These are phyloP conservation scores for Talaromyces proteolyticus DNA, from an alignment of 495 filamentous ascomycete species.

Conservation along the genomic window DNA sequence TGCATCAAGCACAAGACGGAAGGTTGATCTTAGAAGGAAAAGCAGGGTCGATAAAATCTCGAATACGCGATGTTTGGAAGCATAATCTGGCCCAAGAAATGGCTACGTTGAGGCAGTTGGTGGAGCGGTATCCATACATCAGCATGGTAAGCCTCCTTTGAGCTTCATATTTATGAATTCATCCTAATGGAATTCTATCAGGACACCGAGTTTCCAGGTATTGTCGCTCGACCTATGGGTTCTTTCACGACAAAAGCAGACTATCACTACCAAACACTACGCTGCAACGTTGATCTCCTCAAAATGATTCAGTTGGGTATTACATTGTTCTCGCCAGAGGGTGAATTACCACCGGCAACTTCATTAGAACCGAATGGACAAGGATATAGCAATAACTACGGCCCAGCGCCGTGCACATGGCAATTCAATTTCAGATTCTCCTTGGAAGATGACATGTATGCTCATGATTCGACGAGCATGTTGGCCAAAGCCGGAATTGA, in stretches of 20 bases:
- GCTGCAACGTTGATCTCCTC: slow-evolving; percentile 93
- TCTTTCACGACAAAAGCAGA: slow-evolving; percentile 89
- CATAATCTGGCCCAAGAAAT: slow-evolving; percentile 90
- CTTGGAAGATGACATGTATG: slow-evolving; percentile 92
- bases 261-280: slow-evolving; percentile 97
- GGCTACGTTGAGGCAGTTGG: slow-evolving; percentile 65
- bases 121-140: slow-evolving; percentile 89
- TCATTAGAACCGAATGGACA: slow-evolving; percentile 51
- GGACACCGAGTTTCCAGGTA: slow-evolving; percentile 97
- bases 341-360: slow-evolving; percentile 71
- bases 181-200: slow-evolving; percentile 23
- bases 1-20: slow-evolving; percentile 33
- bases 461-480: slow-evolving; percentile 84
- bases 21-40: slow-evolving; percentile 35
- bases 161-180: neutral
- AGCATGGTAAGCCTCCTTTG: slow-evolving; percentile 71
- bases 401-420: slow-evolving; percentile 83
- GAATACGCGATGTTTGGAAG: slow-evolving; percentile 94
- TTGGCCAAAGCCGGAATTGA: slow-evolving; percentile 83
- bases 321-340: slow-evolving; percentile 81
- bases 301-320: slow-evolving; percentile 97
- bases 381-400: slow-evolving; percentile 45
- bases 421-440: slow-evolving; percentile 99
- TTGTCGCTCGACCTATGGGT: slow-evolving; percentile 92
- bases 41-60: slow-evolving; percentile 48